Percentiles rank a stretch among this genome's conserved stretches.
Conservation (phyloP, 2,329 filamentous ascomycete genomes). For the Fusarium beomiforme region DNA sequence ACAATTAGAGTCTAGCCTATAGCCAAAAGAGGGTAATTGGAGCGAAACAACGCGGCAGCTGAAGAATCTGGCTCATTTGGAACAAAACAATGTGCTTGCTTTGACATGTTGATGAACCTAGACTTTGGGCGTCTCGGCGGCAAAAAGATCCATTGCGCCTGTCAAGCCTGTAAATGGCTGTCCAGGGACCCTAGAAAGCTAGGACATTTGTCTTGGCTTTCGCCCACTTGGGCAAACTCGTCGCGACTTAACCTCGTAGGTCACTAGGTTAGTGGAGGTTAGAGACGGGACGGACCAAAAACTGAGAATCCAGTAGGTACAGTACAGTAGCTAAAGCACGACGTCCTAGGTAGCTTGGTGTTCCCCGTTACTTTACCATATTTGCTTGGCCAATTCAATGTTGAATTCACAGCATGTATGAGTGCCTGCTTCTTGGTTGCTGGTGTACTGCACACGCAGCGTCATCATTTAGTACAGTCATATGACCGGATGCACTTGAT, state of each 20-base stretch:
- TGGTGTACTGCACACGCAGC: not conserved
- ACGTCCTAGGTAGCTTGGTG: not conserved
- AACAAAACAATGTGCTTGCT: not conserved
- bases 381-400: not conserved
- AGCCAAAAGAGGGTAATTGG: constrained; percentile 2
- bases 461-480: constrained; percentile 17
- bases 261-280: constrained; percentile 19
- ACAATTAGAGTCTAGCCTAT: not conserved
- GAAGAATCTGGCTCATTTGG: not conserved
- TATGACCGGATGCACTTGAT: constrained; percentile 1
- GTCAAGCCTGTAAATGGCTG: constrained; percentile 23
- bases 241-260: constrained; percentile 29
- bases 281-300: not conserved
- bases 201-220: constrained; percentile 26
- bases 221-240: constrained; percentile 35
- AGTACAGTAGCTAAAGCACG: not conserved
- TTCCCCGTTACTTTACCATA: too few species aligned
- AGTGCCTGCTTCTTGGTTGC: not conserved
- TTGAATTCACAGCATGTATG: not conserved
- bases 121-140: constrained; percentile 28
- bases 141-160: constrained; percentile 30
- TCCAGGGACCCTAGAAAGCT: constrained; percentile 32
- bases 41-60: not conserved
- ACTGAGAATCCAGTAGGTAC: not conserved
- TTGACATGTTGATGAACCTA: too few species aligned